These are phyloP conservation scores for Phialophora tarda DNA, from an alignment of 2,329 filamentous ascomycete genomes.

Conservation along the genomic window DNA sequence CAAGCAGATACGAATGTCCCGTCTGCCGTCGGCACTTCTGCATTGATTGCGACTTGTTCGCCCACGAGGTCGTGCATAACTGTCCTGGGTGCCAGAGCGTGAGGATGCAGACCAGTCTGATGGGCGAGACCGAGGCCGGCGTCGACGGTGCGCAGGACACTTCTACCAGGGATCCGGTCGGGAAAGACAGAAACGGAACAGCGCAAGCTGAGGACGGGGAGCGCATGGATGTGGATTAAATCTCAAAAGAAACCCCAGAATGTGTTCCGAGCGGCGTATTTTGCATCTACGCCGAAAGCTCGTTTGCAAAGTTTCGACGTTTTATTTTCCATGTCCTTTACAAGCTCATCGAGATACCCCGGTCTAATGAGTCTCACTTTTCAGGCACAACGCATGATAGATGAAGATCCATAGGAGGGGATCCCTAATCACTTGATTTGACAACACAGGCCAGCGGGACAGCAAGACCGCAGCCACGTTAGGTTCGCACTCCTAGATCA, in stretches of 20 bases:
- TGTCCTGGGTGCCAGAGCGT: constrained; percentile 81
- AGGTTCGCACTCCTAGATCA: no score
- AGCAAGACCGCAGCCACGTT: no score
- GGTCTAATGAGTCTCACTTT: background rate
- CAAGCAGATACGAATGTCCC: constrained; percentile 77
- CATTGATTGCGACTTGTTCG: constrained; percentile 96
- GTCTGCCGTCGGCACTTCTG: constrained; percentile 92
- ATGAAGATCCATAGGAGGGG: background rate
- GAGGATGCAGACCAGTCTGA: constrained; percentile 35
- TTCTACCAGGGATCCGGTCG: background rate
- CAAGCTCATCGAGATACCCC: no score
- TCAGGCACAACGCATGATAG: background rate
- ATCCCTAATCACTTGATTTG: no score
- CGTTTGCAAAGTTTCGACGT: background rate
- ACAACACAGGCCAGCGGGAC: no score
- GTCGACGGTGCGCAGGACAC: background rate
- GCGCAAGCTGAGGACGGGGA: constrained; percentile 18
- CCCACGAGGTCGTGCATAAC: constrained; percentile 92
- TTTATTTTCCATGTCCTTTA: background rate
- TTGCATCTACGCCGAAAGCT: background rate
- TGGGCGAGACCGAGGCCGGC: constrained; percentile 37
- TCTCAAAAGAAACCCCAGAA: background rate
- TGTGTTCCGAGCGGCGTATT: background rate
- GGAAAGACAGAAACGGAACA: constrained; percentile 5
- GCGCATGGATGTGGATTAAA: constrained; percentile 15